Evolutionary conservation across 2,329 filamentous ascomycete genomes (phyloP), one percentile per base, ranked within the genome.

Genomic region (Blumeria graminis): DNA sequence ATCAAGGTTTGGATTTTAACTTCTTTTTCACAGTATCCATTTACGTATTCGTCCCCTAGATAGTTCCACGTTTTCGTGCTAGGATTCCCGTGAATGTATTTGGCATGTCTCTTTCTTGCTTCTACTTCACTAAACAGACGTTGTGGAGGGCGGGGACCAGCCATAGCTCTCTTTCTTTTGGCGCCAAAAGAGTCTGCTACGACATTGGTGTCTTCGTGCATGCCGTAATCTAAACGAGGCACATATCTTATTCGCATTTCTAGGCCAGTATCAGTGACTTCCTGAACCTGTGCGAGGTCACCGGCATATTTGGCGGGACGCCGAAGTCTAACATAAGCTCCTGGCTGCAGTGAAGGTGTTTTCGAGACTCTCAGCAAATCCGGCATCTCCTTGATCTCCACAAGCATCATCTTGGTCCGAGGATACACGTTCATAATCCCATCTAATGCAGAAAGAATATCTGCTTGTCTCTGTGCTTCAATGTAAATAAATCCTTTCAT

Each of bases 401-500:
- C 87, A 55, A 96, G 73, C 48, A 89, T 78, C 71, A 92, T 82
- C 69, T 88, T 92, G 33, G 80, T 84, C 57, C 87, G 81, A 56
- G 90, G 86, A 67, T 95, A 98, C 39, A 94, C 84, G 65, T 94
- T 88, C 59, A 86, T 78, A 65, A 98, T 78, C 45, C 82, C 85
- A 59, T 94, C 86, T 45, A 94, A 73, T 7, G 87, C 86, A 55
- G 81, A 75, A 64, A 89, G 73, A 61, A 96, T 86, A 69, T 95
- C 88, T 50, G 85, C 85, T 67, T 92, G 84, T 60, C 86, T 80
- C 62, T 84, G 80, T 11, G 92, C 90, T 70, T 98, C 92, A 39
- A 96, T 83, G 67, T 98, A 98, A 66, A 98, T 81, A 68, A 90
- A 93, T 33, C 92, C 92, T 67, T 86, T 84, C 86, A 96, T 95